Evolutionary conservation across 2,329 filamentous ascomycete species (phyloP).

Genomic region (Sporothrix sp.): DNA sequence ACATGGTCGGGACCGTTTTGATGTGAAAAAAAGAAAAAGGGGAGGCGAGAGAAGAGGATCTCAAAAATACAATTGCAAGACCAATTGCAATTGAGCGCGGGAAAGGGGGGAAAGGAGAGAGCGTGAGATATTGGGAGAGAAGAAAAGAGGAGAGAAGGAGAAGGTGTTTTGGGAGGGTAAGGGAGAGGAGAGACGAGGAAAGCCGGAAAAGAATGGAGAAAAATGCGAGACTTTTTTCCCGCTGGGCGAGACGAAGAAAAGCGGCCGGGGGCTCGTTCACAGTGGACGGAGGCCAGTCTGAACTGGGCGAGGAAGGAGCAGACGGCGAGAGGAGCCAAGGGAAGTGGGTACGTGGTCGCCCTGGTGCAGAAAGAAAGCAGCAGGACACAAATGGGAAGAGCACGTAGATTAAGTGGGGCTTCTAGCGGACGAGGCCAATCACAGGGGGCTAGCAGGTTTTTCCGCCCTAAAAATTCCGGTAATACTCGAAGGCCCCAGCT

Average conservation of each 20-base stretch:
- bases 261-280: slow-evolving; percentile 7
- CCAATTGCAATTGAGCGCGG: slow-evolving; percentile 44
- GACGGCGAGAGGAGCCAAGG: slow-evolving; percentile 1
- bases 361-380: neutral
- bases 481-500: slow-evolving; percentile 1
- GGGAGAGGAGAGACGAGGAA: slow-evolving; percentile 13
- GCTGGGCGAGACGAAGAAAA: slow-evolving; percentile 12
- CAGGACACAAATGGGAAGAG: slow-evolving; percentile 3
- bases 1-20: slow-evolving; percentile 52
- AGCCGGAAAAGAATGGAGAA: slow-evolving; percentile 17
- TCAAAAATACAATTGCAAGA: slow-evolving; percentile 36
- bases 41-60: slow-evolving; percentile 36
- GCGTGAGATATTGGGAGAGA: slow-evolving; percentile 1
- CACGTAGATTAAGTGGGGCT: slow-evolving; percentile 12
- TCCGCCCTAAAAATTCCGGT: slow-evolving; percentile 20
- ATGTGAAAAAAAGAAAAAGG: slow-evolving; percentile 28
- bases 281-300: neutral
- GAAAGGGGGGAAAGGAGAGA: slow-evolving; percentile 7
- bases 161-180: slow-evolving; percentile 11
- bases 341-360: neutral
- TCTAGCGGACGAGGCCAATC: slow-evolving; percentile 17
- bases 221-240: slow-evolving; percentile 16
- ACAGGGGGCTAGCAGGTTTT: slow-evolving; percentile 13
- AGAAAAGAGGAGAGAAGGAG: neutral
- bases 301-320: neutral